phyloP scores from a whole-genome alignment of 805 yeast genomes.

The Pichia rugopelliculosa region DNA sequence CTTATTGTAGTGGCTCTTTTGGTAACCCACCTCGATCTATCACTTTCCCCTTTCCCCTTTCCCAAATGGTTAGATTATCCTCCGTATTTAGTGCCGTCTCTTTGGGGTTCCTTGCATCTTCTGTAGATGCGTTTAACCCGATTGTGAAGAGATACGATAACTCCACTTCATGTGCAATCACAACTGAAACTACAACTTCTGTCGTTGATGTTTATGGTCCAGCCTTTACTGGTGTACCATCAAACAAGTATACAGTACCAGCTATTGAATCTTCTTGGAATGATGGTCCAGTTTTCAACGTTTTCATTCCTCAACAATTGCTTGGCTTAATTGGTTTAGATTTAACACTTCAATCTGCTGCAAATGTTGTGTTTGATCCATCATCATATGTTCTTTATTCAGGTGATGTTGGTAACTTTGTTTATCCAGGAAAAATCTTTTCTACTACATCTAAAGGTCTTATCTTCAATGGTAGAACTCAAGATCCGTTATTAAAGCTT shows the following conservation, averaged over 20 bases:
- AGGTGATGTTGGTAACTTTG: conserved; percentile 12
- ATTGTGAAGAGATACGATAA: conserved; percentile 1
- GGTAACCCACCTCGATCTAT: conserved; percentile 7
- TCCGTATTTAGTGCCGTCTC: background rate
- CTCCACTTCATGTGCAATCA: background rate
- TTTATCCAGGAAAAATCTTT: conserved; percentile 7
- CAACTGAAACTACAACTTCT: conserved; percentile 6
- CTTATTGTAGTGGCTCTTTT: background rate
- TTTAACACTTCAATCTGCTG: background rate
- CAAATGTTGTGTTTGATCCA: background rate
- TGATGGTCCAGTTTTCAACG: conserved; percentile 13
- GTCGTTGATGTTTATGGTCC: conserved; percentile 11
- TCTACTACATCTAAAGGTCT: conserved; percentile 3
- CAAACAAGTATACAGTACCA: conserved; percentile 13
- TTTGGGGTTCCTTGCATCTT: background rate
- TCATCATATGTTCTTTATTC: conserved; percentile 4
- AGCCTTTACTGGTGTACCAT: conserved; percentile 13
- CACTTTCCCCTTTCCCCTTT: conserved; percentile 5
- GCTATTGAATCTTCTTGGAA: conserved; percentile 9
- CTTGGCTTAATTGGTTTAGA: conserved; percentile 8
- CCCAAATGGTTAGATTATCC: conserved; percentile 6
- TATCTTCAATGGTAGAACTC: conserved; percentile 11
- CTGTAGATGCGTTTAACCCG: conserved; percentile 1
- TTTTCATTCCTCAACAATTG: conserved; percentile 13
- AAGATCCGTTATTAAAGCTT: conserved; percentile 13